Percentiles rank a stretch among this genome's conserved stretches.
These are phyloP conservation scores for Apiotrichum porosum DNA, from an alignment of 1,284 basidiomycete species.

Conservation along the genomic window DNA sequence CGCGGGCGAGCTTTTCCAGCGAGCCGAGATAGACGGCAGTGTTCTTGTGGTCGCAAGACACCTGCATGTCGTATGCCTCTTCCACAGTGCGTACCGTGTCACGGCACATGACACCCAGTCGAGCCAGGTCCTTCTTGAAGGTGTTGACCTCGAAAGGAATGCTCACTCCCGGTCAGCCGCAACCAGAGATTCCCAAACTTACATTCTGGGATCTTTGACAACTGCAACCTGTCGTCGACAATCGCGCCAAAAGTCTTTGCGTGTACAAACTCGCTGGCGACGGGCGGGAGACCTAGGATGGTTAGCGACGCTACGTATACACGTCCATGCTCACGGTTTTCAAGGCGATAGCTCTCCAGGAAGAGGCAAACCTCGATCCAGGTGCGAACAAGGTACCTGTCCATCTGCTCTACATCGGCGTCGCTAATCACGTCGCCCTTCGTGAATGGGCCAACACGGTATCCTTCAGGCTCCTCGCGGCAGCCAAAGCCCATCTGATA, in stretches of 20 bases:
- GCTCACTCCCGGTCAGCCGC: too few relatives aligned
- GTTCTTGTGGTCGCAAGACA: conserved; percentile 19
- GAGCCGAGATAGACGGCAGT: conserved; percentile 27
- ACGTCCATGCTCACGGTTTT: too few relatives aligned
- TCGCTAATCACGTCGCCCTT: conserved; percentile 17
- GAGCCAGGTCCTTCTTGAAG: conserved; percentile 1
- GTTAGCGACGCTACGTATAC: too few relatives aligned
- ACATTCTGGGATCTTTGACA: conserved; percentile 6
- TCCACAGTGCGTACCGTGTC: conserved; percentile 28
- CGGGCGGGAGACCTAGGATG: too few relatives aligned
- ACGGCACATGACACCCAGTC: conserved; percentile 23
- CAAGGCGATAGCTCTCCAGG: conserved; percentile 4
- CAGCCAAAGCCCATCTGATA: conserved; percentile 40
- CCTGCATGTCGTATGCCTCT: conserved; percentile 35
- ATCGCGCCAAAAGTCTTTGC: conserved; percentile 12
- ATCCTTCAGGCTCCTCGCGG: conserved; percentile 25
- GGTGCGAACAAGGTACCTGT: conserved; percentile 36
- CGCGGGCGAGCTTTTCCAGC: conserved; percentile 27
- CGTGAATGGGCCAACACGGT: conserved; percentile 36
- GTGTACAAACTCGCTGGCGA: conserved; percentile 9
- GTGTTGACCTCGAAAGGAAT: conserved; percentile 8
- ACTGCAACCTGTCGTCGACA: conserved; percentile 10
- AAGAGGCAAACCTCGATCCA: conserved; percentile 40
- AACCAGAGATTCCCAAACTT: too few relatives aligned
- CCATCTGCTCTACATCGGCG: conserved; percentile 30